Evolutionary conservation across 257 asterid species (phyloP), one percentile per base, ranked within the genome.

Genomic region (Solanum appendiculatum): DNA sequence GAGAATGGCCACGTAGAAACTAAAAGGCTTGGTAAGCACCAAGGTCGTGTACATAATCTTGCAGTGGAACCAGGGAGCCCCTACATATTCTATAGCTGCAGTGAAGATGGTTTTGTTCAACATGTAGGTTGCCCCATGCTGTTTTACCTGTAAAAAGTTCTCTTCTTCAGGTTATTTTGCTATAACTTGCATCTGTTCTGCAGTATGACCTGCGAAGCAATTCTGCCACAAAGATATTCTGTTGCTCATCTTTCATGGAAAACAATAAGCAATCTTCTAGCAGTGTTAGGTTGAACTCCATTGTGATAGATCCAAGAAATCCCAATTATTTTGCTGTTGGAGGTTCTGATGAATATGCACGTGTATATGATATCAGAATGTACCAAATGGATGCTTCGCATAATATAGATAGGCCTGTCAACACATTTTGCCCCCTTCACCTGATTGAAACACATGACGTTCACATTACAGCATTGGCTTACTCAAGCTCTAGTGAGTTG

Each of bases 31-130:
- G 93, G 94, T 73, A 92, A 86, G 93, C 98, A 96, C 90, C 93
- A 84, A 63, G 97, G 95, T 74, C 94, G 96, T 51, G 98, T 94
- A 85, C 96, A 94, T 91, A 92, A 91, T 86, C 94, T 94, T 87
- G 98, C 98, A n/a, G 94, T 93, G 36, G 98, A 94, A 89, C 98
- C 98, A 12, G 98, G 95, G 86, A 94, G 92, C 82, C 95, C 98
- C 16, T 87, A 94, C 86, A 90, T 93, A 86, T 89, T 96, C 81
- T 96, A 93, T 88, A 94, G 98, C 92, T 94, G 97, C 16, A 96
- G 96, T 40, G 98, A 94, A 90, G 98, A 95, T 91, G 97, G 95
- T 58, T 91, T 91, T 88, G 94, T 95, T 89, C 95, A 92, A 84
- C 98, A 89, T 37, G 98, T 95, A 91, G 80, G 94, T 89, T 86